phyloP scores from a whole-genome alignment of 2,329 filamentous ascomycete species.

The Mariannaea elegans region DNA sequence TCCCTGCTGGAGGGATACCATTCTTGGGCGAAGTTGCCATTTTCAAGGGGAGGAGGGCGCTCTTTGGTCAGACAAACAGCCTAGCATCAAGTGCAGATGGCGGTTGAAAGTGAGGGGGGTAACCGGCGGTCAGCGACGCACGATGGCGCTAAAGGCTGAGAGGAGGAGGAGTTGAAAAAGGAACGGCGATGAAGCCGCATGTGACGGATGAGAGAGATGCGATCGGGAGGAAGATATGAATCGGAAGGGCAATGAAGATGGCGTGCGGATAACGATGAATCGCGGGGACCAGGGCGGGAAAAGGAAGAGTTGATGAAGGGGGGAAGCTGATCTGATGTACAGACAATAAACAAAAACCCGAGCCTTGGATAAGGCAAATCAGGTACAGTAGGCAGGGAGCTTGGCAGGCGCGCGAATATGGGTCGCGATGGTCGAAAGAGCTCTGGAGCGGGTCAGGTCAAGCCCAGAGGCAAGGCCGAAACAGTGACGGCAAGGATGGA shows the following conservation, averaged over 20 bases:
- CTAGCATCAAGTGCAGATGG: slow-evolving; percentile 35
- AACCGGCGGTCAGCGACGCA: slow-evolving; percentile 34
- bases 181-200: slow-evolving; percentile 12
- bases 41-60: slow-evolving; percentile 14
- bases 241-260: not conserved
- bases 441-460: not conserved
- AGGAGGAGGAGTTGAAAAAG: slow-evolving; percentile 6
- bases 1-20: slow-evolving; percentile 32
- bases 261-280: slow-evolving; percentile 7
- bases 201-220: not conserved
- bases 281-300: not conserved
- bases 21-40: slow-evolving; percentile 40
- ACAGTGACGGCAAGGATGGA: slow-evolving; percentile 8
- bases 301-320: slow-evolving; percentile 1
- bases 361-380: not conserved
- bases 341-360: not conserved
- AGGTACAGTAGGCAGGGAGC: slow-evolving; percentile 14
- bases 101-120: slow-evolving; percentile 30
- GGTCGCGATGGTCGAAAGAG: not conserved
- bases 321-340: slow-evolving; percentile 7
- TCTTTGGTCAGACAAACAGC: slow-evolving; percentile 9
- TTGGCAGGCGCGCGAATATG: slow-evolving; percentile 1
- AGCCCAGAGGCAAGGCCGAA: slow-evolving; percentile 1
- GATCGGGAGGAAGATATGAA: not conserved
- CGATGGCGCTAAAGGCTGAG: not conserved